Evolutionary conservation across 2,329 filamentous ascomycete species (phyloP).

Genomic region (Diaporthe sp.): DNA sequence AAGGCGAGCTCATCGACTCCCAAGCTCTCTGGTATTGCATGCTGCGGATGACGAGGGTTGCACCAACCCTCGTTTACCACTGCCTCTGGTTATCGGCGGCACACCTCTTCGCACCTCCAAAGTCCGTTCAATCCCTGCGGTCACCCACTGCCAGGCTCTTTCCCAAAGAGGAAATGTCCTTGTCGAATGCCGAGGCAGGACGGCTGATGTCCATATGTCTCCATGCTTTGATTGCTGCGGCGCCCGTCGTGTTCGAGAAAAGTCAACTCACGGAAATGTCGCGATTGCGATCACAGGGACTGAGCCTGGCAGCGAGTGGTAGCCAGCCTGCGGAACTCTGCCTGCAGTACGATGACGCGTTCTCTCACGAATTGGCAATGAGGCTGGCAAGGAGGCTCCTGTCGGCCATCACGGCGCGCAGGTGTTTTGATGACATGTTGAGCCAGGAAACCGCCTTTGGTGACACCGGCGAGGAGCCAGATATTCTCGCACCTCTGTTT

Average conservation of each 20-base stretch:
- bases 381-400: conserved; percentile 69
- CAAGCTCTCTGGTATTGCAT: conserved; percentile 73
- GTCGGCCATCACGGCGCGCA: conserved; percentile 63
- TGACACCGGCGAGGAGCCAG: conserved; percentile 47
- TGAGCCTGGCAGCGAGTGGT: conserved; percentile 59
- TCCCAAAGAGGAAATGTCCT: conserved; percentile 46
- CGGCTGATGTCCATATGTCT: conserved; percentile 69
- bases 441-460: conserved; percentile 48
- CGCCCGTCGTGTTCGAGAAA: conserved; percentile 60
- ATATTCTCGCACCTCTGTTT: conserved; percentile 61
- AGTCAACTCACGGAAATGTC: conserved; percentile 68
- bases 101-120: conserved; percentile 67
- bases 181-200: conserved; percentile 62
- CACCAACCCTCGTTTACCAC: conserved; percentile 69
- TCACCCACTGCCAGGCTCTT: conserved; percentile 51
- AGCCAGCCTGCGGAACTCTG: conserved; percentile 61
- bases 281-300: conserved; percentile 65
- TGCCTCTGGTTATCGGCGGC: conserved; percentile 72
- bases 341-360: conserved; percentile 71
- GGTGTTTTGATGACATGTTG: conserved; percentile 60
- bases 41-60: conserved; percentile 66
- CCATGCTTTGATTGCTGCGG: conserved; percentile 69
- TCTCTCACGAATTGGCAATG: conserved; percentile 69
- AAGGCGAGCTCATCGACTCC: conserved; percentile 66
- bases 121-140: conserved; percentile 52